These are phyloP conservation scores for Onygenales sp. DNA, from an alignment of 2,329 filamentous ascomycete species.

Conservation along the genomic window DNA sequence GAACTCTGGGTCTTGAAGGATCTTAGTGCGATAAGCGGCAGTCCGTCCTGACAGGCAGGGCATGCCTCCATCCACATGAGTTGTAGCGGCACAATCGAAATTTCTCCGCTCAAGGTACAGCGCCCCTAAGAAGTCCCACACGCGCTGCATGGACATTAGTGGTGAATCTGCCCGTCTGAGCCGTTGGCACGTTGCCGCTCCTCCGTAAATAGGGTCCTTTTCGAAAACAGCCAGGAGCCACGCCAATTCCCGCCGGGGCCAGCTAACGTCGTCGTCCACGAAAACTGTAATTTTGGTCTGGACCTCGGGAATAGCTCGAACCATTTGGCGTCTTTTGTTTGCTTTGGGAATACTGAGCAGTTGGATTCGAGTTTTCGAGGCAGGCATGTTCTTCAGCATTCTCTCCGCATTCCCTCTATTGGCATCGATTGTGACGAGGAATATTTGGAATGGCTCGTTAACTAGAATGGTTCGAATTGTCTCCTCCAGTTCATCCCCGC, in stretches of 20 bases:
- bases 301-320: constrained; percentile 78
- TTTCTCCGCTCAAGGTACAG: constrained; percentile 90
- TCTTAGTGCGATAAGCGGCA: constrained; percentile 81
- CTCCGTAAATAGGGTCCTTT: constrained; percentile 64
- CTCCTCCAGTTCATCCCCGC: constrained; percentile 70
- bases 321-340: constrained; percentile 93
- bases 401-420: constrained; percentile 60
- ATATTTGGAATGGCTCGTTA: constrained; percentile 55
- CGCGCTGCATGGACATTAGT: constrained; percentile 46
- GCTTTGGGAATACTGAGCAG: constrained; percentile 73
- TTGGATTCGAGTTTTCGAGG: constrained; percentile 57
- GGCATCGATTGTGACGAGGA: constrained; percentile 78
- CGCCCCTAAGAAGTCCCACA: constrained; percentile 85
- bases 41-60: constrained; percentile 94
- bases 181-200: constrained; percentile 85
- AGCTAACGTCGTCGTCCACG: constrained; percentile 92
- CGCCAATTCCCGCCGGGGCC: constrained; percentile 73
- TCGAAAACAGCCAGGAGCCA: constrained; percentile 95
- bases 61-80: constrained; percentile 89
- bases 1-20: constrained; percentile 77
- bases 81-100: constrained; percentile 93
- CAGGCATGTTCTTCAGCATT: constrained; percentile 46
- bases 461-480: constrained; percentile 56
- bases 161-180: constrained; percentile 59
- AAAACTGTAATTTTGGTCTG: constrained; percentile 78